Conservation (phyloP, 768 basidiomycete genomes). For the Goffeauzyma gilvescens region DNA sequence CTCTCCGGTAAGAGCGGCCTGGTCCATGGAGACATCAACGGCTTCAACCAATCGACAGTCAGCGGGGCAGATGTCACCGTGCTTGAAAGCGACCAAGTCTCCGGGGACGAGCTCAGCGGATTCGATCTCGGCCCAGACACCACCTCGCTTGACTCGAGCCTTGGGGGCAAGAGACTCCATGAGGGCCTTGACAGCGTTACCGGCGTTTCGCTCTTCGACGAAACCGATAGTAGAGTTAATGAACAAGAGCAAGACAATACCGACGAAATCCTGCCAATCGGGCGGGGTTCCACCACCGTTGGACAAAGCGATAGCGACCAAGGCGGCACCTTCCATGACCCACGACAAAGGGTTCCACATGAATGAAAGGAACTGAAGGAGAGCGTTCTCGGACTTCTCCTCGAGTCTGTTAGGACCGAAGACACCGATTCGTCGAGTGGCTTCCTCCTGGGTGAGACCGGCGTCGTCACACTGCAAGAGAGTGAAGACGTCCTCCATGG, state of each 20-base stretch:
- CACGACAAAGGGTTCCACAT: constrained; percentile 99
- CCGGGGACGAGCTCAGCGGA: constrained; percentile 78
- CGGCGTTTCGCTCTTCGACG: constrained; percentile 91
- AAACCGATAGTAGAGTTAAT: constrained; percentile 95
- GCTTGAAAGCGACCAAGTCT: constrained; percentile 94
- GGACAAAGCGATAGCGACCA: constrained; percentile 70
- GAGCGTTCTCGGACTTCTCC: constrained; percentile 47
- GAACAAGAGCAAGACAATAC: constrained; percentile 77
- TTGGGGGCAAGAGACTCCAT: constrained; percentile 99
- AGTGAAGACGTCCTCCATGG: constrained; percentile 89
- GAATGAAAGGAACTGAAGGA: constrained; percentile 89
- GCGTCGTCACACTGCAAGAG: constrained; percentile 74
- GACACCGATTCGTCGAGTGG: constrained; percentile 61
- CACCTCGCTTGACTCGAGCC: constrained; percentile 76
- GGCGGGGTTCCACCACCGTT: constrained; percentile 73
- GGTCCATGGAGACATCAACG: constrained; percentile 94
- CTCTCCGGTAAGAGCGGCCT: constrained; percentile 94
- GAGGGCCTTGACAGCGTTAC: constrained; percentile 96
- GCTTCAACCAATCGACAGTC: constrained; percentile 93
- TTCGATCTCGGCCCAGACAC: constrained; percentile 74
- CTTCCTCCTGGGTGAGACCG: constrained; percentile 60
- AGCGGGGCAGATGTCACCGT: constrained; percentile 94
- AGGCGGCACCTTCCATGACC: constrained; percentile 88
- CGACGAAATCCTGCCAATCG: constrained; percentile 94
- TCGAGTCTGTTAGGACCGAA: constrained; percentile 91